Evolutionary conservation across 371 early-diverging fungal genomes (phyloP).

Genomic region (Syncephalis fuscata): DNA sequence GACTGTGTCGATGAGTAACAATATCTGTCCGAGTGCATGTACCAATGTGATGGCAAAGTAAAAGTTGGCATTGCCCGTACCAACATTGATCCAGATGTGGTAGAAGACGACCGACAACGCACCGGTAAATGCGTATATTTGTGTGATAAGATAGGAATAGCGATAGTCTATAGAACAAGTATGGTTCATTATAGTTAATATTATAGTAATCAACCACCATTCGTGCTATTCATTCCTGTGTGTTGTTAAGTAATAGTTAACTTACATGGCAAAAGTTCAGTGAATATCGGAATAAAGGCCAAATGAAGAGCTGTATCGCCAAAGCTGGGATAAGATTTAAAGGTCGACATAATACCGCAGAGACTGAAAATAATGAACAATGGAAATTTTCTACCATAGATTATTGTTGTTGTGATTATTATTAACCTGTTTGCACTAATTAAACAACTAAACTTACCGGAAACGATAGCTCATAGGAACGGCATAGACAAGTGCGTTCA

Average conservation of each 20-base stretch:
- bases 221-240: too few relatives aligned
- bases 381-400: conserved; percentile 45
- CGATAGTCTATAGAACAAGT: conserved; percentile 28
- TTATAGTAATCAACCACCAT: too few relatives aligned
- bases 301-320: conserved; percentile 73
- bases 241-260: too few relatives aligned
- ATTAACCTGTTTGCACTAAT: too few relatives aligned
- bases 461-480: conserved; percentile 62
- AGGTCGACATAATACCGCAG: conserved; percentile 54
- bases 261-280: conserved; percentile 77
- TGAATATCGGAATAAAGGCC: conserved; percentile 56
- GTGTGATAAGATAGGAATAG: conserved; percentile 41
- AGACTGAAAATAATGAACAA: conserved; percentile 52
- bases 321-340: conserved; percentile 83
- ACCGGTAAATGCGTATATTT: conserved; percentile 49
- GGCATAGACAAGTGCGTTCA: conserved; percentile 66
- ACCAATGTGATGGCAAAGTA: conserved; percentile 92
- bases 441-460: conserved; percentile 26
- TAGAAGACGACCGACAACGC: conserved; percentile 79
- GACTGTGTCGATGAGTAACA: conserved; percentile 60
- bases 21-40: conserved; percentile 64
- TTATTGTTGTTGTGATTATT: too few relatives aligned
- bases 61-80: conserved; percentile 94
- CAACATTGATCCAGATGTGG: conserved; percentile 87
- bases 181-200: neutral